Evolutionary conservation across 2,329 filamentous ascomycete genomes (phyloP).

Genomic region (Microsporum ferrugineum): DNA sequence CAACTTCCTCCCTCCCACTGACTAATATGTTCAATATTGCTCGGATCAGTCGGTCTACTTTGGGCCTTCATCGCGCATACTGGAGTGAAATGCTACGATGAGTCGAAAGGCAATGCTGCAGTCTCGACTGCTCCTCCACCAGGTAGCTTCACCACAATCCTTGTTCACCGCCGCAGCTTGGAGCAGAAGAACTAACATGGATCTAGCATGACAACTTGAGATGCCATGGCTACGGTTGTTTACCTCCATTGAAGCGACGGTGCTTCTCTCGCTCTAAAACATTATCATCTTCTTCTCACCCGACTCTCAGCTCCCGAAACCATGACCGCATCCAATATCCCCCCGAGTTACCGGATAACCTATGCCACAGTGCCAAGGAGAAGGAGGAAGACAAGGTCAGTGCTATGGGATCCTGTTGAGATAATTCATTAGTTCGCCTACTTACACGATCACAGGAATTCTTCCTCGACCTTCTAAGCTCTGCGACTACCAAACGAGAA

Average conservation of each 20-base stretch:
- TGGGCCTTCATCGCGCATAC: background rate
- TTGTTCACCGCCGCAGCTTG: background rate
- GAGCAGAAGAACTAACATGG: background rate
- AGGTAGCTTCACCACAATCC: conserved; percentile 3
- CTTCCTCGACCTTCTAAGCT: conserved; percentile 73
- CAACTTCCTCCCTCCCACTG: background rate
- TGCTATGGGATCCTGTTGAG: background rate
- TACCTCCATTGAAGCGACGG: conserved; percentile 10
- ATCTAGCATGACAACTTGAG: conserved; percentile 9
- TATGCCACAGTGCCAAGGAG: conserved; percentile 33
- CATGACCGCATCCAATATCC: background rate
- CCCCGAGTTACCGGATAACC: background rate
- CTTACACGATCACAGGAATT: conserved; percentile 54
- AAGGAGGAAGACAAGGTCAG: conserved; percentile 34
- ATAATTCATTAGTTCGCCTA: background rate
- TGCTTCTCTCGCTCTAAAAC: conserved; percentile 9
- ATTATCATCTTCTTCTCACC: background rate
- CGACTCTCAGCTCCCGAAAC: background rate
- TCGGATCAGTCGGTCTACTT: background rate
- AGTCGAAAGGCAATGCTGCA: conserved; percentile 8
- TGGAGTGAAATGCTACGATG: conserved; percentile 2
- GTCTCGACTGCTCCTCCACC: conserved; percentile 7
- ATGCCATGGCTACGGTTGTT: conserved; percentile 2
- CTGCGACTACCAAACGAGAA: conserved; percentile 84
- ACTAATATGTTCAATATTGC: background rate